Base-by-base conservation (phyloP, 2,329 filamentous ascomycete species). In the Coleophoma crateriformis region DNA sequence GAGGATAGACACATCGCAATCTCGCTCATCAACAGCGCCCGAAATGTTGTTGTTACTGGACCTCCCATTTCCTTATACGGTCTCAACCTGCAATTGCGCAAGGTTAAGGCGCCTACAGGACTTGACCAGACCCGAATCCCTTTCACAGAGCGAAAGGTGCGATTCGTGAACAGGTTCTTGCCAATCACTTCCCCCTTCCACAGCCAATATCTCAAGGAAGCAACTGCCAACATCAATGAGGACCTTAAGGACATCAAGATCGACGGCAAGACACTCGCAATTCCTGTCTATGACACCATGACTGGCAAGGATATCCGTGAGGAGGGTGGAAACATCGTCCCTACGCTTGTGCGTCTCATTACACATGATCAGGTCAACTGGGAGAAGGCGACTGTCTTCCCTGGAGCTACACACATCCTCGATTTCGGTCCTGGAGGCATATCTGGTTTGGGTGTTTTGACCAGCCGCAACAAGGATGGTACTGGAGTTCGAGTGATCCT, bases 181-280 rank as follows among this genome's bases (percentile, higher is more conserved):
- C 95, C 94, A 43, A 99, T 99, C 68, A 96, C 92, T 1, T 90
- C 94, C 10, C 95, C 94, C 4, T 99, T 99, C 79, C 94, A 99
- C 77, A 99, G 94, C 78, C 86, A 90, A 53, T 96, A 97, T 66
- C 82, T 99, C 14, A 76, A 79, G 20, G 84, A 90, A 58, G 92
- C 94, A 2, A 90, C 88, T 22, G 79, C 84, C 52, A 78, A 90
- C 60, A 90, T 99, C 54, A 81, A 91, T 49, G 84, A 92, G 61
- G 95, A 99, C 65, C 77, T 99, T 54, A 89, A 89, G 68, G 81
- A 91, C 58, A 75, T 97, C 57, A 73, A 78, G 48, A 92, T 97
- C 49, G 79, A 88, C 48, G 80, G 83, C 49, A 79, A 80, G 49
- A 79, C 81, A 34, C 78, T 99, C 15, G 87, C 79, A 33, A 92